A percentile compares a stretch with the other conserved stretches of the same genome.
Evolutionary conservation across 2,329 filamentous ascomycete genomes (phyloP).

Genomic region (Chaetomiaceae sp.): DNA sequence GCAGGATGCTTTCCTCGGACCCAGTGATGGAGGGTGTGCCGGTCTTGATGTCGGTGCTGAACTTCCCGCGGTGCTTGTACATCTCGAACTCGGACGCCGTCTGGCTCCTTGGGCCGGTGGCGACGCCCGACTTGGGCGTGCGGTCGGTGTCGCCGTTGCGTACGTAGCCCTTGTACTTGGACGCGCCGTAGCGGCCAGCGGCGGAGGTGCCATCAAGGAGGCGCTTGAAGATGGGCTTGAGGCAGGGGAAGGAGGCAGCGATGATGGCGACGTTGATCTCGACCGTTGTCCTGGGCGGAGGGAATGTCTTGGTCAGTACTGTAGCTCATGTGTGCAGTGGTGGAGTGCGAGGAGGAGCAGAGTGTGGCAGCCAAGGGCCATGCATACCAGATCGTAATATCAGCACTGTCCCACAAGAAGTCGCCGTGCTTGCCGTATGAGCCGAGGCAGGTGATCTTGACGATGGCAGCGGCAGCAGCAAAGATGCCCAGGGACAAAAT

Average conservation of each 20-base stretch:
- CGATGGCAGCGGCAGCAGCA: conserved; percentile 26
- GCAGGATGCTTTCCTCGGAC: conserved; percentile 22
- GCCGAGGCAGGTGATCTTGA: conserved; percentile 27
- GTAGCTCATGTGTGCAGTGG: too few species aligned
- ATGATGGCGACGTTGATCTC: conserved; percentile 29
- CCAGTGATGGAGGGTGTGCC: conserved; percentile 5
- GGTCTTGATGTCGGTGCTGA: conserved; percentile 8
- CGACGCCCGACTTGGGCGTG: conserved; percentile 1
- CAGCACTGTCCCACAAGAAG: conserved; percentile 27
- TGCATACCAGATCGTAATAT: conserved; percentile 29
- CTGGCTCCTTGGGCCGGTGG: neutral
- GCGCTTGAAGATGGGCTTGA: conserved; percentile 28
- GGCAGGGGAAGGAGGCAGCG: conserved; percentile 28
- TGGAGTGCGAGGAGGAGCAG: too few species aligned
- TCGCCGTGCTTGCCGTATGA: conserved; percentile 27
- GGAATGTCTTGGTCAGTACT: neutral
- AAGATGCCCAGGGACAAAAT: conserved; percentile 29
- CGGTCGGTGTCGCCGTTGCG: conserved; percentile 6
- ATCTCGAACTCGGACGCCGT: conserved; percentile 16
- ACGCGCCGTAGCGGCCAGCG: conserved; percentile 24
- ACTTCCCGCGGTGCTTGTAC: conserved; percentile 7
- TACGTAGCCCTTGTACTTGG: conserved; percentile 19
- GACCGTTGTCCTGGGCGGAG: conserved; percentile 25
- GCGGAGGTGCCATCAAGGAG: conserved; percentile 28
- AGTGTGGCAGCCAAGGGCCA: neutral